Conservation (phyloP, 1,284 basidiomycete species). For the Pyrrhoderma lamaoense region DNA sequence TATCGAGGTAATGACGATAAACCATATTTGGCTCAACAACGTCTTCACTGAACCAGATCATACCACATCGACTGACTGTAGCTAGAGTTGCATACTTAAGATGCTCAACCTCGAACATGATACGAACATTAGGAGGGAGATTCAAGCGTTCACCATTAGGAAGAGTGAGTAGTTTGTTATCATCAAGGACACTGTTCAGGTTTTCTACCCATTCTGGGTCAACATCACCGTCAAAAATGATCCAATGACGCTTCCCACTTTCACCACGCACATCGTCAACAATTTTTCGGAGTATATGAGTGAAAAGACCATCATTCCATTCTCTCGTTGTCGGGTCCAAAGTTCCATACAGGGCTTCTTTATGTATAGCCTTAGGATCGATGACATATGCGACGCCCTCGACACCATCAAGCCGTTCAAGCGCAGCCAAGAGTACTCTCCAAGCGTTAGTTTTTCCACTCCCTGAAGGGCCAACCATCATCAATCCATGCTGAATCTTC, state of each 20-base stretch:
- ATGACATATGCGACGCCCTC: constrained; percentile 96
- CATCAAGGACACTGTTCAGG: constrained; percentile 97
- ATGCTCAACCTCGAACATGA: constrained; percentile 99
- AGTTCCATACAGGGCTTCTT: constrained; percentile 96
- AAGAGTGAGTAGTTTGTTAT: constrained; percentile 96
- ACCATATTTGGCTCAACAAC: constrained; percentile 90
- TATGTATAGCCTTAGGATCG: constrained; percentile 98
- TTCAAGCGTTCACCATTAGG: constrained; percentile 99
- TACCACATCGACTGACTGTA: constrained; percentile 99
- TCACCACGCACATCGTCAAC: constrained; percentile 98
- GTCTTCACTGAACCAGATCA: constrained; percentile 99
- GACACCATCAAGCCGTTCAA: constrained; percentile 86
- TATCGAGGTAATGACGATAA: constrained; percentile 82
- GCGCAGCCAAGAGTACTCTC: constrained; percentile 86
- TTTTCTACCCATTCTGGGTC: constrained; percentile 99
- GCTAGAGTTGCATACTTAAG: constrained; percentile 95
- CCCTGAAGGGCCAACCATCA: constrained; percentile 99
- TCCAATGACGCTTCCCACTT: constrained; percentile 96
- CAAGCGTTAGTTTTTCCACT: constrained; percentile 97
- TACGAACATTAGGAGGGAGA: constrained; percentile 92
- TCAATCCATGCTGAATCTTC: constrained; percentile 98
- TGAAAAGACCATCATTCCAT: constrained; percentile 99
- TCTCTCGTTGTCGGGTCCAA: constrained; percentile 96
- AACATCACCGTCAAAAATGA: constrained; percentile 98
- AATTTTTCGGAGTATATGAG: constrained; percentile 95